phyloP scores from a whole-genome alignment of 1,284 basidiomycete species.

The Hemileia vastatrix region DNA sequence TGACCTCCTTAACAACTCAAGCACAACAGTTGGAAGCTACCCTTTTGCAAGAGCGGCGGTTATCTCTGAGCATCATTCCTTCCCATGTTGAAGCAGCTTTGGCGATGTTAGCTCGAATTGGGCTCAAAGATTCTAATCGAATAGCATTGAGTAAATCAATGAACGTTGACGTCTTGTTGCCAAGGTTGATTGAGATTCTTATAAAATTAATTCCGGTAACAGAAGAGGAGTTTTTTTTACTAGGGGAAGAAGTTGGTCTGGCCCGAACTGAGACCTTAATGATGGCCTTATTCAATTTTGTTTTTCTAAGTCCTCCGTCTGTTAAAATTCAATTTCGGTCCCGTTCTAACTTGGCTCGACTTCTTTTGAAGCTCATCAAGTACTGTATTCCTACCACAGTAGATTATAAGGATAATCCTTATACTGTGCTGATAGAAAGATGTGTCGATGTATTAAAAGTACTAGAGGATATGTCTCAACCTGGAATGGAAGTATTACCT shows the following conservation, averaged over 20 bases:
- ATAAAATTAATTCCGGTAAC: constrained; percentile 15
- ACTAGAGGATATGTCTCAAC: too few species aligned
- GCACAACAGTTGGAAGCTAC: not conserved
- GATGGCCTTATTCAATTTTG: constrained; percentile 15
- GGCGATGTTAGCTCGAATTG: constrained; percentile 9
- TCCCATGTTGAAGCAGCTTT: constrained; percentile 18
- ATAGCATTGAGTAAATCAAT: constrained; percentile 1
- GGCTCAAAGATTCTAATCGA: constrained; percentile 6
- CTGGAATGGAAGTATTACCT: too few species aligned
- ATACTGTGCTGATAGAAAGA: too few species aligned
- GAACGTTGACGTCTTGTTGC: not conserved
- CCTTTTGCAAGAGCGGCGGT: not conserved
- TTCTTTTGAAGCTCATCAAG: too few species aligned
- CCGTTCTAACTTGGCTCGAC: too few species aligned
- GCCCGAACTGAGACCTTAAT: constrained; percentile 1
- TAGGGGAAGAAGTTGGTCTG: constrained; percentile 6
- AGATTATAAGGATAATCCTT: too few species aligned
- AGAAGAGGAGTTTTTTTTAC: constrained; percentile 17
- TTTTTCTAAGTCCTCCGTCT: not conserved
- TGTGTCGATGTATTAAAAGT: too few species aligned
- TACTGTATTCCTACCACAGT: too few species aligned
- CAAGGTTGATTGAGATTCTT: constrained; percentile 8
- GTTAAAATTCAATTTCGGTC: too few species aligned
- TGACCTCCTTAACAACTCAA: not conserved
- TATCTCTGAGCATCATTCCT: constrained; percentile 11